Base-by-base conservation (phyloP, 164 flowering plant species). In the Vitis amurensis region DNA sequence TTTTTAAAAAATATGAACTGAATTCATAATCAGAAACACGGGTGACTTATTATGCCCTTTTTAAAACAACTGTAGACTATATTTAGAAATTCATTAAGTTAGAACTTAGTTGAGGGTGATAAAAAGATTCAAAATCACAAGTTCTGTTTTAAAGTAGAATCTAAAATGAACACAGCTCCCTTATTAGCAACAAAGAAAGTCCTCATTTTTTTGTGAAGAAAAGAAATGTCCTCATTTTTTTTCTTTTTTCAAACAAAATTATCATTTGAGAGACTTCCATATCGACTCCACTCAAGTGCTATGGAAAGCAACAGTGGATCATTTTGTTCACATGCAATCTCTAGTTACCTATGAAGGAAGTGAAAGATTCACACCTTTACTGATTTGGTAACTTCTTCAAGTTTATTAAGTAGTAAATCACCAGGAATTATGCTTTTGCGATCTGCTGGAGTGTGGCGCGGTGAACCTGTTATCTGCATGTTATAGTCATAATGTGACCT, bases 361-460 rank as follows among this genome's bases (percentile, higher is more conserved):
- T 55, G 15, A 30, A 59, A 27, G 14, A 37, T 23, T 7, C 74
- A 15, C 48, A 90, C 97, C 95, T 90, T 85, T 8, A 92, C 88
- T 66, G 97, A 87, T 78, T 74, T 83, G 37, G 74, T 85, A 68
- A 92, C 86, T 83, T 92, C 97, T 23, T 92, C 95, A 58, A 92
- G 81, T 71, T 86, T 92, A 68, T 86, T 74, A 48, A 92, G 75
- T 66, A 92, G 71, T 72, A 87, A n/a, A 64, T 84, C 92, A 58
- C 81, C 77, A 44, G 85, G 78, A 29, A 80, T 27, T 10, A 64
- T 10, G 27, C 77, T 73, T 78, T 86, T 85, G 56, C 67, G 78
- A 67, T 85, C 91, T 44, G 58, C 53, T 29, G 80, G 67, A 55
- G 76, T 13, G 71, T 67, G 69, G 52, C 50, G 71, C 15, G 85